These are phyloP conservation scores for Zoysia pacifica DNA, from an alignment of 176 grass and related monocot species.

Conservation along the genomic window DNA sequence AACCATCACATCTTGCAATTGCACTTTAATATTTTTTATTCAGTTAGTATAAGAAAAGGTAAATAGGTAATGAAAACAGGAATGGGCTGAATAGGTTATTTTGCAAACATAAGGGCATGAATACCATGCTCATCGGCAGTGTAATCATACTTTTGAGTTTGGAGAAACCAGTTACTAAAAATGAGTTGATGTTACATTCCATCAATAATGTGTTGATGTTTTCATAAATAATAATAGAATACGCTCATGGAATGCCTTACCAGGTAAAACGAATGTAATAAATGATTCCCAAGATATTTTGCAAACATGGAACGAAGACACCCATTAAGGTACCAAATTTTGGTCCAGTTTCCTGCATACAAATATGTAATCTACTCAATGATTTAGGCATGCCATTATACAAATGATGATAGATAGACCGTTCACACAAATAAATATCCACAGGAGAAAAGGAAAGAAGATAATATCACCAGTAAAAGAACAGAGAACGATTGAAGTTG, in stretches of 20 bases:
- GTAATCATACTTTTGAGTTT: neutral
- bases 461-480: slow-evolving; percentile 14
- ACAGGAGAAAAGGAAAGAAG: slow-evolving; percentile 14
- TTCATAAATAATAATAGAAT: slow-evolving; percentile 7
- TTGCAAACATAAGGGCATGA: slow-evolving; percentile 19
- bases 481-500: neutral
- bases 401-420: slow-evolving; percentile 19
- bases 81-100: neutral
- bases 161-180: slow-evolving; percentile 11
- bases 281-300: slow-evolving; percentile 99
- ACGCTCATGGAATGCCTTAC: slow-evolving; percentile 46
- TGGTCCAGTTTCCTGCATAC: slow-evolving; percentile 60
- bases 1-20: neutral
- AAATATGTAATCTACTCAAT: slow-evolving; percentile 19
- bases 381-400: neutral
- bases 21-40: slow-evolving; percentile 16
- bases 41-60: slow-evolving; percentile 13
- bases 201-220: neutral
- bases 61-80: slow-evolving; percentile 20
- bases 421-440: slow-evolving; percentile 10
- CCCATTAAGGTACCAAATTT: slow-evolving; percentile 98
- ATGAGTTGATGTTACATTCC: neutral
- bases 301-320: slow-evolving; percentile 97
- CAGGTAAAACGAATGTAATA: slow-evolving; percentile 99
- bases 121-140: neutral